Evolutionary conservation across 1,139 yeast species (phyloP).

Genomic region (Suhomyces choctaworum): DNA sequence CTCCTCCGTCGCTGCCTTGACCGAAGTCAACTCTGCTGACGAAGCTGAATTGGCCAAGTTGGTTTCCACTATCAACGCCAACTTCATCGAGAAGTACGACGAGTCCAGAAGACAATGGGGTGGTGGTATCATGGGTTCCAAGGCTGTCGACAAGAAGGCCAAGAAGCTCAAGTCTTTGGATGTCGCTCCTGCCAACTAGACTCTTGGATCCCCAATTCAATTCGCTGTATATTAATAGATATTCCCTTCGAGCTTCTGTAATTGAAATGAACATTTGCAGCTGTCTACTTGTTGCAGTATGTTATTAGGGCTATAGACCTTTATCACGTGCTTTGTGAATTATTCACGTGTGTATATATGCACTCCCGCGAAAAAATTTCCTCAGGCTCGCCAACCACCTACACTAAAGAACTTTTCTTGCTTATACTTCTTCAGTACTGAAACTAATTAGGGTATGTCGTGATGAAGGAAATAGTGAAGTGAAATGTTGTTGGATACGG

Average conservation of each 20-base stretch:
- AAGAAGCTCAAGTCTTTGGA: slow-evolving; percentile 47
- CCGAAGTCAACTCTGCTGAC: slow-evolving; percentile 92
- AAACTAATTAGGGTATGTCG: slow-evolving; percentile 20
- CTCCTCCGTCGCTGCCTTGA: slow-evolving; percentile 94
- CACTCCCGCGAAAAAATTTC: slow-evolving; percentile 12
- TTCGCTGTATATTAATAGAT: slow-evolving; percentile 10
- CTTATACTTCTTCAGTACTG: slow-evolving; percentile 9
- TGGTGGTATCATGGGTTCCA: slow-evolving; percentile 97
- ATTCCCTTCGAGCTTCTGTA: no score
- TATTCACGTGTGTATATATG: slow-evolving; percentile 6
- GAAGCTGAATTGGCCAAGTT: slow-evolving; percentile 92
- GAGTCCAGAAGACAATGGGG: slow-evolving; percentile 99
- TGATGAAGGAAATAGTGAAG: not conserved
- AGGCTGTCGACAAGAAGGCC: slow-evolving; percentile 73
- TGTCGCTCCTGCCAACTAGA: slow-evolving; percentile 20
- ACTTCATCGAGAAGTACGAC: slow-evolving; percentile 91
- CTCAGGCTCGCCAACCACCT: slow-evolving; percentile 8
- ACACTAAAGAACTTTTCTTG: slow-evolving; percentile 9
- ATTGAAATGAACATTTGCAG: no score
- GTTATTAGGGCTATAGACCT: slow-evolving; percentile 18
- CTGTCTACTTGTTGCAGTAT: no score
- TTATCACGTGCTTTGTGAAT: slow-evolving; percentile 7
- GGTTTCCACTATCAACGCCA: slow-evolving; percentile 87
- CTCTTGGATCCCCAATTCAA: not conserved
- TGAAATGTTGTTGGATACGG: no score